Evolutionary conservation across 257 asterid genomes (phyloP).

Genomic region (Cynanchum wilfordii): DNA sequence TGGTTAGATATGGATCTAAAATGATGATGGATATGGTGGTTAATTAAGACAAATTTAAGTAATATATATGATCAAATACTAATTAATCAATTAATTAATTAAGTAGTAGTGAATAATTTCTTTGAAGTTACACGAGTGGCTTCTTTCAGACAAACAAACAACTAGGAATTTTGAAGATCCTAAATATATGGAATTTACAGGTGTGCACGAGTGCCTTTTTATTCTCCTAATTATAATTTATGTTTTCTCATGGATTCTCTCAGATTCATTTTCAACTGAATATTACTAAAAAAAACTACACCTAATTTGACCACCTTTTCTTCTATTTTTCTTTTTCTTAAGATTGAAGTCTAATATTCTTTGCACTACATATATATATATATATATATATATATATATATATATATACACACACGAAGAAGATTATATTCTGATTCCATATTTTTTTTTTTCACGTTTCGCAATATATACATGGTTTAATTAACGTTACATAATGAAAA

Average conservation of each 20-base stretch:
- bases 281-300: not conserved
- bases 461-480: not conserved
- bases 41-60: not conserved
- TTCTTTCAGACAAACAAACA: not conserved
- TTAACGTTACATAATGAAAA: too few species aligned
- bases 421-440: not conserved
- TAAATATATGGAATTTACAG: not conserved
- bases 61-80: not conserved
- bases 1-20: not conserved
- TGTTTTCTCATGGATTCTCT: too few species aligned
- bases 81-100: too few species aligned
- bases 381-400: too few species aligned
- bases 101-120: too few species aligned
- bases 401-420: too few species aligned
- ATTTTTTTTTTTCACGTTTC: not conserved
- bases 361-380: too few species aligned
- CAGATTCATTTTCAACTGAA: too few species aligned
- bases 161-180: not conserved
- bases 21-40: not conserved
- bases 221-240: constrained; percentile 1
- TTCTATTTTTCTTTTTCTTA: too few species aligned
- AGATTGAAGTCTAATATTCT: not conserved
- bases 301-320: too few species aligned
- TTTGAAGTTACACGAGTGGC: constrained; percentile 16
- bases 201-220: constrained; percentile 16